Percentiles rank a stretch among this genome's conserved stretches.
These are phyloP conservation scores for Sordaria brevicollis DNA, from an alignment of 495 filamentous ascomycete species.

Conservation along the genomic window DNA sequence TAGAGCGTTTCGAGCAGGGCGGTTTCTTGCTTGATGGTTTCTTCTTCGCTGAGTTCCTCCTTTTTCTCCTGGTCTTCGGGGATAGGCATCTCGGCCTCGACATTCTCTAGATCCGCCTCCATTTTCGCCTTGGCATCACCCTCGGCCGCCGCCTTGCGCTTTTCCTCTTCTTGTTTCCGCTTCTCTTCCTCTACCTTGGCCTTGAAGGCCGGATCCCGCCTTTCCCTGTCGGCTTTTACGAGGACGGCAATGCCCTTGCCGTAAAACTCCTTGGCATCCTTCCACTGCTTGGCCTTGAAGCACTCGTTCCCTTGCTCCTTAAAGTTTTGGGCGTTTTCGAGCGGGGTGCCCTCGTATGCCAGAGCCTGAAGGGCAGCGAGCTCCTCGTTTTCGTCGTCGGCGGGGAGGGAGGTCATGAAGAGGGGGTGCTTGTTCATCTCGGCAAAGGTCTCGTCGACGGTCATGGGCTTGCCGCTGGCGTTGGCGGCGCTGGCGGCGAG, in stretches of 20 bases:
- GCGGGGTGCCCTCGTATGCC: constrained; percentile 81
- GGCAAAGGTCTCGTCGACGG: constrained; percentile 57
- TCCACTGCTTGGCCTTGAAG: constrained; percentile 62
- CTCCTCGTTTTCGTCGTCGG: constrained; percentile 52
- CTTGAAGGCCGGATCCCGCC: constrained; percentile 17
- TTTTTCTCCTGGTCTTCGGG: constrained; percentile 25
- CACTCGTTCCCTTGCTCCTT: constrained; percentile 85
- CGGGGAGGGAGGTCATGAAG: constrained; percentile 86
- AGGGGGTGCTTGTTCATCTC: constrained; percentile 76
- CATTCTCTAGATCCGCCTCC: constrained; percentile 14
- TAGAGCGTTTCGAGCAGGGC: constrained; percentile 62
- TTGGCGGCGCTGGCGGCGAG: constrained; percentile 45
- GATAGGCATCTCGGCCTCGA: neutral
- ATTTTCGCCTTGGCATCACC: constrained; percentile 13
- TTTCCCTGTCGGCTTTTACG: constrained; percentile 40
- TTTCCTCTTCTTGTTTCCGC: neutral
- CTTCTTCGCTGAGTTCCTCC: constrained; percentile 26
- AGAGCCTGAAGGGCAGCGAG: constrained; percentile 82
- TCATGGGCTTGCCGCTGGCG: constrained; percentile 25
- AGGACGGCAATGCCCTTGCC: constrained; percentile 67
- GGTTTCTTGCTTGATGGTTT: constrained; percentile 43
- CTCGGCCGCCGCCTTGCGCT: constrained; percentile 28
- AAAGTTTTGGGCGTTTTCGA: constrained; percentile 69
- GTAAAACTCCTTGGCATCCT: constrained; percentile 86
- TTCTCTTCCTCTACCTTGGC: constrained; percentile 17